Base-by-base conservation (phyloP, 73 alveolate genomes). In the Paramecium sexaurelia region DNA sequence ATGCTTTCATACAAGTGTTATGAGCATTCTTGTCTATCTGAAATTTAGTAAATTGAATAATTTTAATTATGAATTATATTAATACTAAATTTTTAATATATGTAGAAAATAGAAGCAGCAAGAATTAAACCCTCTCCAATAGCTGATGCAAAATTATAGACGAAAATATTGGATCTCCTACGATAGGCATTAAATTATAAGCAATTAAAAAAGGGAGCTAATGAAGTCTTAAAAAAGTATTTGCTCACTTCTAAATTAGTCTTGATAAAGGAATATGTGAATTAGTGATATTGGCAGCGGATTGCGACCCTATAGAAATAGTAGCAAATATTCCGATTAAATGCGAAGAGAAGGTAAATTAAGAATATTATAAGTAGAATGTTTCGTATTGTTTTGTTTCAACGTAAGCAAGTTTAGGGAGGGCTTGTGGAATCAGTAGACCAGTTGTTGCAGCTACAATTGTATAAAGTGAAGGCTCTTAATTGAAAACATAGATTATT, bases 301-400 rank as follows among this genome's bases (percentile, higher is more conserved):
- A 99, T 94, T 98, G 99, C 27, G 99, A 99, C 94, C 99, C 99
- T 17, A 98, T 99, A 55, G 99, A 99, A 94, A 99, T 99, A 93
- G 98, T 99, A 26, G 93, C 98, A 69, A 99, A 99, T 92, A 93
- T 99, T 91, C 99, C 99, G n/a, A 93, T 97, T 43, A 94, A 96
- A 84, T 97, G 99, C 87, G 99, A 97, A 93, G 99, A 97, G 75
- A 88, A 88, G 33, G 90, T 85, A 55, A 36, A 4, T 33, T 33
- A 55, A 13, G 24, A 66, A 32, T 73, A 71, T 35, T 15, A 35
- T 35, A 51, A n/a, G 1, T 97, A 98, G 97, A 98, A 98, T 95
- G 99, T 98, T 26, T 99, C 99, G 19, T 98, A 98, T 95, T 99
- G 98, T 84, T 99, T 97, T 92, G 99, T 99, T 47, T 96, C 96